Evolutionary conservation across 208 protist genomes (phyloP).

Genomic region (Blastocrithidia nonstop): DNA sequence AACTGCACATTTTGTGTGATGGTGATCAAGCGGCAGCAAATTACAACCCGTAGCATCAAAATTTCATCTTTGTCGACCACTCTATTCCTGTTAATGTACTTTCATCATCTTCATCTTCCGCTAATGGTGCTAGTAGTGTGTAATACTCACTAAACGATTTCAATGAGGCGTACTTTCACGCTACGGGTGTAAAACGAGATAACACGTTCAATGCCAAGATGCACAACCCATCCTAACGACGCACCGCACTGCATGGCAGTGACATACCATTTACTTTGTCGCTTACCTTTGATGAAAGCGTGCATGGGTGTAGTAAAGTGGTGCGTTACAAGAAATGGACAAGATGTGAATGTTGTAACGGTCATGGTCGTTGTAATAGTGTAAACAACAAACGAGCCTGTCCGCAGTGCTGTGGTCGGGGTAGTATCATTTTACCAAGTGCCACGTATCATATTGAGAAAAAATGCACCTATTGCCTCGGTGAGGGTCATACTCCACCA

Average conservation of each 20-base stretch:
- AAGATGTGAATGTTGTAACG: slow-evolving; percentile 33
- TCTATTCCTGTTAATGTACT: slow-evolving; percentile 10
- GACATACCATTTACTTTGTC: slow-evolving; percentile 46
- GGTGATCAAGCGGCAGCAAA: slow-evolving; percentile 57
- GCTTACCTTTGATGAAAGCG: slow-evolving; percentile 58
- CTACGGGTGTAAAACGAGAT: slow-evolving; percentile 15
- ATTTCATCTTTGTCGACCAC: slow-evolving; percentile 56
- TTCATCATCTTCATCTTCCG: not conserved
- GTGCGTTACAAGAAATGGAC: slow-evolving; percentile 24
- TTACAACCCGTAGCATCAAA: slow-evolving; percentile 68
- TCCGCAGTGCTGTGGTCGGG: slow-evolving; percentile 69
- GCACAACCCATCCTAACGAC: slow-evolving; percentile 22
- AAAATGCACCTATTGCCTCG: slow-evolving; percentile 54
- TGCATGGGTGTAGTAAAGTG: slow-evolving; percentile 34
- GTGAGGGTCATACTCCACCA: slow-evolving; percentile 40
- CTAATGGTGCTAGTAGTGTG: not conserved
- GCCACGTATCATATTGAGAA: slow-evolving; percentile 81
- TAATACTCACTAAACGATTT: slow-evolving; percentile 11
- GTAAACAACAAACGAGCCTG: slow-evolving; percentile 27
- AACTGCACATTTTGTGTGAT: slow-evolving; percentile 54
- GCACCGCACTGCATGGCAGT: slow-evolving; percentile 19
- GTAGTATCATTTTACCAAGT: slow-evolving; percentile 42
- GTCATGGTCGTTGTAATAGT: slow-evolving; percentile 13
- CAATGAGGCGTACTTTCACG: slow-evolving; percentile 23
- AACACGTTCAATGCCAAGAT: slow-evolving; percentile 6